phyloP scores from a whole-genome alignment of 257 asterid genomes.

The Sherardia arvensis region DNA sequence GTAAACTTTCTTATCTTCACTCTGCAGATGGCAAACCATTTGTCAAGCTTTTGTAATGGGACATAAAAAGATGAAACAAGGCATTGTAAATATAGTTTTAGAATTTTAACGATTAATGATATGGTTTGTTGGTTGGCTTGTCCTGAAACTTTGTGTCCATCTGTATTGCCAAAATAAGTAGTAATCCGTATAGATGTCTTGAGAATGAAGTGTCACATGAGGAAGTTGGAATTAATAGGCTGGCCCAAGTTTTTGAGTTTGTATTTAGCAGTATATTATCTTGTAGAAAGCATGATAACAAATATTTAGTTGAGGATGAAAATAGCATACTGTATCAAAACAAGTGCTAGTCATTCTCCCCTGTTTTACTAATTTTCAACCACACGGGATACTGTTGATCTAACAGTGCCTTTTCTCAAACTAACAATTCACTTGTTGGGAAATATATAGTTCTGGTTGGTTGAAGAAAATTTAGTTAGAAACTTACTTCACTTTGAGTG shows the following conservation, averaged over 20 bases:
- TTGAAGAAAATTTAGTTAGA: not conserved
- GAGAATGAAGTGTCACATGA: not conserved
- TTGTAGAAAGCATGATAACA: not conserved
- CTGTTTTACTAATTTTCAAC: not conserved
- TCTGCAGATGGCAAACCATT: not conserved
- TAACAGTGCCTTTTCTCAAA: not conserved
- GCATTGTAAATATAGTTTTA: not conserved
- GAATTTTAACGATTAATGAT: not conserved
- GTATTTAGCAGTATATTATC: not conserved
- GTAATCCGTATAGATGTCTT: not conserved
- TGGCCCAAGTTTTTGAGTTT: not conserved
- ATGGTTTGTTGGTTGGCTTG: not conserved
- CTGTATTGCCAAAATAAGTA: not conserved
- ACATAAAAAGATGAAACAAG: not conserved
- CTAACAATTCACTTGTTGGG: not conserved
- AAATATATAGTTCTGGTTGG: not conserved
- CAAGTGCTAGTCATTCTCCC: not conserved
- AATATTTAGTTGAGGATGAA: not conserved
- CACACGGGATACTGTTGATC: not conserved
- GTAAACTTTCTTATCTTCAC: slow-evolving; percentile 34
- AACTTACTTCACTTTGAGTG: too few species aligned
- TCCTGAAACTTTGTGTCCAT: not conserved
- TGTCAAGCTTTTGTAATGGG: not conserved
- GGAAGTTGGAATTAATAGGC: not conserved
- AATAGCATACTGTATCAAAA: not conserved